Percentiles rank a stretch among this genome's conserved stretches.
These are phyloP conservation scores for Bruguiera sexangula DNA, from an alignment of 345 rosid species.

Conservation along the genomic window DNA sequence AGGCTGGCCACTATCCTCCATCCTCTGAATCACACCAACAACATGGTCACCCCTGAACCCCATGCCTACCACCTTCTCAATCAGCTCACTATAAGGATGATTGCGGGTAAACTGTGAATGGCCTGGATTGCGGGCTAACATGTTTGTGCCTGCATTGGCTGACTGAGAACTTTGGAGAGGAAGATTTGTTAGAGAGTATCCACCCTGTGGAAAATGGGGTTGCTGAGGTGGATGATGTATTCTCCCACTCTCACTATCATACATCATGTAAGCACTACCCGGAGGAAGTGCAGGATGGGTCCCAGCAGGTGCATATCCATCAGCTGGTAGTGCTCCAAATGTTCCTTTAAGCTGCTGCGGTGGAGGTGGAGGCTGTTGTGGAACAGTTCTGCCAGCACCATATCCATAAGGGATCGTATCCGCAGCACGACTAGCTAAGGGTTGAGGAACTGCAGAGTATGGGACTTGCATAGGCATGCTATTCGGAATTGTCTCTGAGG, in stretches of 20 bases:
- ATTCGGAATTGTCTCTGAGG: constrained; percentile 56
- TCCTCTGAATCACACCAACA: constrained; percentile 69
- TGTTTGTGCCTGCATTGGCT: constrained; percentile 30
- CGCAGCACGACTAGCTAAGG: constrained; percentile 47
- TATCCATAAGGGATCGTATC: constrained; percentile 68
- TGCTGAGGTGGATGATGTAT: constrained; percentile 56
- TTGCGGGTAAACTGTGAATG: constrained; percentile 51
- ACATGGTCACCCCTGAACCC: constrained; percentile 85
- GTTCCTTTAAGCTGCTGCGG: constrained; percentile 64
- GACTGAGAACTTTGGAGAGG: constrained; percentile 51
- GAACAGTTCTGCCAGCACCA: constrained; percentile 49
- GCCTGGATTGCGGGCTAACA: constrained; percentile 42
- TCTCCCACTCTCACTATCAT: constrained; percentile 62
- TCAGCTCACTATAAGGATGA: constrained; percentile 67
- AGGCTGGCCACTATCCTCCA: constrained; percentile 88
- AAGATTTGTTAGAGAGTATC: constrained; percentile 43
- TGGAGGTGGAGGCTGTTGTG: constrained; percentile 47
- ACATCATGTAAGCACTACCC: constrained; percentile 62
- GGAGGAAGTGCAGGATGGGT: constrained; percentile 57
- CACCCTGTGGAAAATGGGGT: constrained; percentile 65
- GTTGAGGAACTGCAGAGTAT: constrained; percentile 66
- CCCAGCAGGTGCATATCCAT: constrained; percentile 59
- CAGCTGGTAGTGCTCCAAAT: constrained; percentile 53
- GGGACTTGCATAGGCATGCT: constrained; percentile 72
- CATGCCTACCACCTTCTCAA: constrained; percentile 85